phyloP scores from a whole-genome alignment of 768 basidiomycete genomes.

The Candolleomyces aberdarensis region DNA sequence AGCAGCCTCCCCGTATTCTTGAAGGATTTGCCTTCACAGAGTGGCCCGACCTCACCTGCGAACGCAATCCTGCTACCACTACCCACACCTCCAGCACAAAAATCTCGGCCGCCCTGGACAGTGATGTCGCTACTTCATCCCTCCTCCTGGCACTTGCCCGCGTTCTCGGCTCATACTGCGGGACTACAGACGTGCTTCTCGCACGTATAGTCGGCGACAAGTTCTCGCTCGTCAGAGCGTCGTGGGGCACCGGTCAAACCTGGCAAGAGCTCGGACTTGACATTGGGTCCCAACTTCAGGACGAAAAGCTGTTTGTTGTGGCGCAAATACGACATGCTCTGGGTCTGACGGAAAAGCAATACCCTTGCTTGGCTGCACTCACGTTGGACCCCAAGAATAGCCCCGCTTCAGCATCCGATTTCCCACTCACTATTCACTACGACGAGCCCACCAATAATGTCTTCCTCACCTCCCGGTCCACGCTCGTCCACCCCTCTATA shows the following conservation, averaged over 20 bases:
- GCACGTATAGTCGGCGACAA: constrained; percentile 15
- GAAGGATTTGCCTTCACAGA: constrained; percentile 27
- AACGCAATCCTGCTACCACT: constrained; percentile 17
- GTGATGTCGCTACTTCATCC: not conserved
- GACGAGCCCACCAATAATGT: constrained; percentile 11
- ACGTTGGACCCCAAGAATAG: constrained; percentile 12
- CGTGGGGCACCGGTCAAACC: constrained; percentile 20
- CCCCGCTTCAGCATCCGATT: constrained; percentile 1
- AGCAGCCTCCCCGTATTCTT: constrained; percentile 11
- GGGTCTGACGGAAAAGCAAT: constrained; percentile 21
- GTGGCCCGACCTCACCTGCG: constrained; percentile 29
- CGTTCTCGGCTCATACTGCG: constrained; percentile 28
- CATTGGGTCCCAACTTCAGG: constrained; percentile 7
- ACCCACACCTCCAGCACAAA: constrained; percentile 6
- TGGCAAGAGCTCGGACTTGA: constrained; percentile 18
- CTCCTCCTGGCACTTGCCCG: constrained; percentile 22
- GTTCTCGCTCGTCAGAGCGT: constrained; percentile 17
- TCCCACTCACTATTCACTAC: constrained; percentile 20
- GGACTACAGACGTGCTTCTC: constrained; percentile 25
- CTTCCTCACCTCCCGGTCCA: constrained; percentile 13
- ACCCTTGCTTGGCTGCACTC: constrained; percentile 25
- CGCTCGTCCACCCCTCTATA: constrained; percentile 21
- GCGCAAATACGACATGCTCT: constrained; percentile 15
- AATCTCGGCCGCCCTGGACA: constrained; percentile 3
- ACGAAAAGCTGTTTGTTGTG: constrained; percentile 3